Base-by-base conservation (phyloP, 805 yeast genomes). In the Saturnispora silvae region DNA sequence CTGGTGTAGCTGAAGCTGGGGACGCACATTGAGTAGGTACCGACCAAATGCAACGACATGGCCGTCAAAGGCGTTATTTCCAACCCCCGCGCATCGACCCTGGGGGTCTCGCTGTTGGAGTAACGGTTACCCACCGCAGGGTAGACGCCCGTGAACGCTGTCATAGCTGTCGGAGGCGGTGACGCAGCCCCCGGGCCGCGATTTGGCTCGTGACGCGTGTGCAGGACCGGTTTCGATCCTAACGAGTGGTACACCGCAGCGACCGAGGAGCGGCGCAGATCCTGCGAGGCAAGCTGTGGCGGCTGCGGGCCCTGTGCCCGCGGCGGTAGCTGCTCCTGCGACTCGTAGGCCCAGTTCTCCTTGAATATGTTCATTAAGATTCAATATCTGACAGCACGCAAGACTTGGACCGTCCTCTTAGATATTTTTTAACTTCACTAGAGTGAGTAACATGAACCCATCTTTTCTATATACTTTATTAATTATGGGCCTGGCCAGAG, bases 21-120 rank as follows among this genome's bases (percentile, higher is more conserved):
- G 42, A 85, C 81, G 59, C 96, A 89, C 39, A 89, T 70, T 8
- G 81, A 65, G 56, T 82, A 92, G 0, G 96, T 80, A 16, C 86
- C 75, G 2, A 89, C 70, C 35, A 92, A 61, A 33, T 81, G 75
- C 4, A 77, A 70, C 0, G 96, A 82, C 41, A 89, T 63, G 0
- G 95, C 95, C 40, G 70, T 65, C 18, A 83, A 66, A 1, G 98
- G 98, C 4, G 92, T 80, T 4, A 81, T 72, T 40, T 72, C 77
- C 14, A 68, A 63, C 3, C 79, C 68, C n/a, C n/a, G n/a, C n/a
- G n/a, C n/a, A n/a, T n/a, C n/a, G n/a, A n/a, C n/a, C n/a, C n/a
- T n/a, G n/a, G n/a, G n/a, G n/a, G n/a, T n/a, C n/a, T n/a, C n/a
- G 3, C 33, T 27, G 29, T 76, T 70, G 0, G 84, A 75, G 8